Percentiles rank a stretch among this genome's conserved stretches.
These are phyloP conservation scores for Stagonosporopsis rhizophila DNA, from an alignment of 2,329 filamentous ascomycete species.

Conservation along the genomic window DNA sequence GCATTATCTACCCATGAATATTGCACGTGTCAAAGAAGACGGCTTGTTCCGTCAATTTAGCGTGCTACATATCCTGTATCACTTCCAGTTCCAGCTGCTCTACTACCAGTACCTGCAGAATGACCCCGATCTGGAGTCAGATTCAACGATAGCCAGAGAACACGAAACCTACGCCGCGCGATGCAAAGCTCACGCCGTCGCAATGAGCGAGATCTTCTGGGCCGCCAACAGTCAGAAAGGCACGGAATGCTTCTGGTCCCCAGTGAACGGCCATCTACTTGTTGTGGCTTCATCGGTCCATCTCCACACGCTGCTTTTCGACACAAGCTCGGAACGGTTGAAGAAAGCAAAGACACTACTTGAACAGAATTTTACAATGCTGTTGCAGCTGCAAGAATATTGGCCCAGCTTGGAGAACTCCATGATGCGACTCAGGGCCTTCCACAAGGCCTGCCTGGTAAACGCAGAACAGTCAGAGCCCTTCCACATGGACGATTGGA, in stretches of 20 bases:
- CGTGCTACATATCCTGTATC: conserved; percentile 9
- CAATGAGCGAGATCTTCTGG: conserved; percentile 12
- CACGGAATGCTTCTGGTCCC: conserved; percentile 12
- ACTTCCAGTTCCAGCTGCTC: conserved; percentile 11
- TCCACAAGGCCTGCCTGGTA: conserved; percentile 9
- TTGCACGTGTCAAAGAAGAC: conserved; percentile 7
- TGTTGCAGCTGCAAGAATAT: conserved; percentile 10
- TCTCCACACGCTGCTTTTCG: conserved; percentile 11
- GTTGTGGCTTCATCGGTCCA: conserved; percentile 12
- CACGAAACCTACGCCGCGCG: neutral
- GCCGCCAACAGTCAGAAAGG: conserved; percentile 1
- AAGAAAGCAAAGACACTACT: conserved; percentile 2
- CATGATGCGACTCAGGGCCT: conserved; percentile 10
- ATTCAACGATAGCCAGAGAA: neutral
- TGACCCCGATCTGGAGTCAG: neutral
- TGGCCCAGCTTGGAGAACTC: conserved; percentile 11
- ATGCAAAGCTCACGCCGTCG: conserved; percentile 9
- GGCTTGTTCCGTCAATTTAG: conserved; percentile 6
- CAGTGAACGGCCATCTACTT: conserved; percentile 10
- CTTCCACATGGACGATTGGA: conserved; percentile 13
- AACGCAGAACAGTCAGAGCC: conserved; percentile 8
- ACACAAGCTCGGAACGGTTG: neutral
- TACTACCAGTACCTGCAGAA: conserved; percentile 13
- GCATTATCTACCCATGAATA: neutral
- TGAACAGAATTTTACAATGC: conserved; percentile 10